phyloP scores from a whole-genome alignment of 768 basidiomycete genomes.

The Rhodosporidiobolus sp. region DNA sequence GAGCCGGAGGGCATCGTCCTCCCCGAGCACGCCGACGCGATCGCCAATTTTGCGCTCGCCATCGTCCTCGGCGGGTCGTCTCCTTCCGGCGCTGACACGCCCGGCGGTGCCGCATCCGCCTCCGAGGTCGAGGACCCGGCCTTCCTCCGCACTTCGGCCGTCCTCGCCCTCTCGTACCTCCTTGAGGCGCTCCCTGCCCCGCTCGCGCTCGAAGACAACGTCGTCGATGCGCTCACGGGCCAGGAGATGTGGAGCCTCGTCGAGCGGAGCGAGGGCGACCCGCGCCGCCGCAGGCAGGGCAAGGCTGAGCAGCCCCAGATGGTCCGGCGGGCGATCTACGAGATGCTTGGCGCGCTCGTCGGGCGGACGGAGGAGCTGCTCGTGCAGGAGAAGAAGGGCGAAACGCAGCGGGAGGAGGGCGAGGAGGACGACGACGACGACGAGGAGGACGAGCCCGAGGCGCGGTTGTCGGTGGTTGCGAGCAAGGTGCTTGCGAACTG shows the following conservation, averaged over 20 bases:
- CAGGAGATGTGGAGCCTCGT: slow-evolving; percentile 27
- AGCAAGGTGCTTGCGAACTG: slow-evolving; percentile 28
- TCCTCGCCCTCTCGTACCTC: slow-evolving; percentile 27
- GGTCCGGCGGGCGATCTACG: slow-evolving; percentile 30
- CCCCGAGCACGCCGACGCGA: slow-evolving; percentile 20
- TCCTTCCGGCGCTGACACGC: not conserved
- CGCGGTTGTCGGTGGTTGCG: slow-evolving; percentile 5
- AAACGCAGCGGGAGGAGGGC: not conserved
- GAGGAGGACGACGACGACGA: not conserved
- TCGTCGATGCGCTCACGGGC: slow-evolving; percentile 7
- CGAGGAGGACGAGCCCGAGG: slow-evolving; percentile 6
- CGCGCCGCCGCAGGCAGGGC: not conserved
- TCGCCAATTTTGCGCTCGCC: slow-evolving; percentile 25
- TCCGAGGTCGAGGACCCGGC: slow-evolving; percentile 15
- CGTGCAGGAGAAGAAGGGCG: not conserved
- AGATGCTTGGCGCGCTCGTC: slow-evolving; percentile 25
- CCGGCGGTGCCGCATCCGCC: not conserved
- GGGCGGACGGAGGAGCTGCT: slow-evolving; percentile 24
- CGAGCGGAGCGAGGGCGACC: not conserved
- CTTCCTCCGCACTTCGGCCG: slow-evolving; percentile 30
- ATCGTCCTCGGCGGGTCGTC: slow-evolving; percentile 11
- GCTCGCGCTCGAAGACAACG: slow-evolving; percentile 11
- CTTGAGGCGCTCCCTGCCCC: slow-evolving; percentile 23
- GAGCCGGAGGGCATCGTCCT: slow-evolving; percentile 21
- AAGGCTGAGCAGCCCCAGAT: slow-evolving; percentile 24